A percentile compares a stretch with the other conserved stretches of the same genome.
Conservation (phyloP, 2,329 filamentous ascomycete species). For the Exserohilum turcica region DNA sequence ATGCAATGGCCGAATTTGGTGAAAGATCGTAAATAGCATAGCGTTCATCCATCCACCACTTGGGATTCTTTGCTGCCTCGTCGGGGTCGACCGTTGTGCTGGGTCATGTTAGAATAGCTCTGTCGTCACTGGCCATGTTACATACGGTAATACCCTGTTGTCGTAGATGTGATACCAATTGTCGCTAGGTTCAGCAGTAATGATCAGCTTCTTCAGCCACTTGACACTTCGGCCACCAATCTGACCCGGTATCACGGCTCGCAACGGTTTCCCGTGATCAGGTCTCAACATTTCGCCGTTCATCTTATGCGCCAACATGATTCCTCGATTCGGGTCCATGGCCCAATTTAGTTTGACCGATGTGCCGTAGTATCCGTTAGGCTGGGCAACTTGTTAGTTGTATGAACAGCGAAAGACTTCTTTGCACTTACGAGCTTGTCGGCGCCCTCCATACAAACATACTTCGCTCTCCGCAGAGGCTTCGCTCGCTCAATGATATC, state of each 20-base stretch:
- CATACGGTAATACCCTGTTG: constrained; percentile 79
- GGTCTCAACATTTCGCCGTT: constrained; percentile 81
- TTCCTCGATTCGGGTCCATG: constrained; percentile 78
- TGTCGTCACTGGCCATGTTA: constrained; percentile 4
- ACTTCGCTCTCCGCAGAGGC: constrained; percentile 72
- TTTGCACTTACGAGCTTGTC: constrained; percentile 67
- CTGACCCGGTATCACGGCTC: constrained; percentile 84
- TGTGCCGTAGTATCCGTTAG: constrained; percentile 88
- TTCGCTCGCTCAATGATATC: constrained; percentile 72
- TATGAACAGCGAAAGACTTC: neutral
- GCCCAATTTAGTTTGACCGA: constrained; percentile 88
- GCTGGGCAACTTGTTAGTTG: constrained; percentile 50
- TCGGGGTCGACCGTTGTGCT: constrained; percentile 82
- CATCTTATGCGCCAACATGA: constrained; percentile 89
- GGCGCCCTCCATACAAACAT: constrained; percentile 89
- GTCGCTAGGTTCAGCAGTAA: constrained; percentile 79
- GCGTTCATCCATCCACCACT: constrained; percentile 85
- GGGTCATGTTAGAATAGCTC: constrained; percentile 5
- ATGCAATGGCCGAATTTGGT: constrained; percentile 80
- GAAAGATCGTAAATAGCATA: constrained; percentile 94
- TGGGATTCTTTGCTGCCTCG: constrained; percentile 71
- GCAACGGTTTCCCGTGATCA: constrained; percentile 84
- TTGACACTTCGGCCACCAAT: constrained; percentile 93
- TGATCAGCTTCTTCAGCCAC: constrained; percentile 81
- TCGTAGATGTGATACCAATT: constrained; percentile 98